Percentiles rank a stretch among this genome's conserved stretches.
phyloP scores from a whole-genome alignment of 2,329 filamentous ascomycete species.

The Aspergillus unguis region DNA sequence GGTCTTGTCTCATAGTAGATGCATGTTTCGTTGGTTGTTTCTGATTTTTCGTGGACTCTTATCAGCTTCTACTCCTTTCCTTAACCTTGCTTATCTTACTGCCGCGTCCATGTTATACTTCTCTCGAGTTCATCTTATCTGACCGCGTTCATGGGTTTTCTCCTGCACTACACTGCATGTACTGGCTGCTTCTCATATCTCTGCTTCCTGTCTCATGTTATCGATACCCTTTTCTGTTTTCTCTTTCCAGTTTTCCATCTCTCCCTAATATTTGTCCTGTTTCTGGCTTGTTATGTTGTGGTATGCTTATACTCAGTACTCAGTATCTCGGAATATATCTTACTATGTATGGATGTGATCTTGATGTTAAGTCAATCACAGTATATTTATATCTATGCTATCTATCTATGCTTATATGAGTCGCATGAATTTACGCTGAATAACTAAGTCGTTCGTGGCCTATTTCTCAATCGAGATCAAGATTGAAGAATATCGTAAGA shows the following conservation, averaged over 20 bases:
- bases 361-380: background rate
- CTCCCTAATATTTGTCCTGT: slow-evolving; percentile 14
- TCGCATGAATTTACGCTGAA: background rate
- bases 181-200: background rate
- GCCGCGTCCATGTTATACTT: slow-evolving; percentile 5
- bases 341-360: background rate
- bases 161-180: background rate
- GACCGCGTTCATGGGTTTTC: background rate
- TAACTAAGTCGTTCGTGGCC: background rate
- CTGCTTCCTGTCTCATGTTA: slow-evolving; percentile 7
- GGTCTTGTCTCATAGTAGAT: no score
- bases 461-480: no score
- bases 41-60: background rate
- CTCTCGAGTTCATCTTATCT: background rate
- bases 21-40: background rate
- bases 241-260: background rate
- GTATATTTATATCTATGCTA: no score
- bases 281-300: background rate
- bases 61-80: slow-evolving; percentile 8
- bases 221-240: slow-evolving; percentile 35
- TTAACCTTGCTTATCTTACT: slow-evolving; percentile 14
- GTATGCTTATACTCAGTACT: background rate
- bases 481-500: no score
- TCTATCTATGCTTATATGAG: background rate
- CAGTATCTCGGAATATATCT: background rate